Conservation (phyloP, 2,329 filamentous ascomycete genomes). For the Penicillium sp. region DNA sequence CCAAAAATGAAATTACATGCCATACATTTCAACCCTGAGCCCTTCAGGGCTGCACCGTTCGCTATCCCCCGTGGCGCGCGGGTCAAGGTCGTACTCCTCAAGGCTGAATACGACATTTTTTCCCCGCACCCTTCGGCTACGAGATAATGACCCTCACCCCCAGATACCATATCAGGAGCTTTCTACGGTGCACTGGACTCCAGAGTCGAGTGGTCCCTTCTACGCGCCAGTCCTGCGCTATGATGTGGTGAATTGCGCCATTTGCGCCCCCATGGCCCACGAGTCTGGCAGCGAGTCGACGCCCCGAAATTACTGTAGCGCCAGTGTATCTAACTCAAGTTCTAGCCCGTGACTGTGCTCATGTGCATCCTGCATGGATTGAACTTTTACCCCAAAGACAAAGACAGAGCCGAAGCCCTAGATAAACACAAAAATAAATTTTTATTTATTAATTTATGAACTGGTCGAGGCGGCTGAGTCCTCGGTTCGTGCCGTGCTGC, state of each 20-base stretch:
- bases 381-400: neutral
- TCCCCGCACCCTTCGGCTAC: constrained; percentile 18
- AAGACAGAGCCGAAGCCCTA: neutral
- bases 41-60: neutral
- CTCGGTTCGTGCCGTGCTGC: constrained; percentile 16
- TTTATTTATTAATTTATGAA: neutral
- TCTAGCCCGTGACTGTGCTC: neutral
- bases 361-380: neutral
- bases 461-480: constrained; percentile 2
- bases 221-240: constrained; percentile 2
- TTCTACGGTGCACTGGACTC: neutral
- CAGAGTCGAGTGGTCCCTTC: neutral
- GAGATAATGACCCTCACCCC: constrained; percentile 3
- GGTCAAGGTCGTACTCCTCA: neutral
- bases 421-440: neutral
- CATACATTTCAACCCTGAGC: neutral
- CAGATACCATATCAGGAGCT: neutral
- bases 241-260: constrained; percentile 9
- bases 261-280: neutral
- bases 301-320: neutral
- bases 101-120: neutral
- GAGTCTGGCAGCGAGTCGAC: neutral
- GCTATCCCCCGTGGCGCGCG: neutral
- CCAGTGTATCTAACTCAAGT: neutral
- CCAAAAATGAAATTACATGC: neutral